Base-by-base conservation (phyloP, 2,329 filamentous ascomycete genomes). In the Colletotrichum tropicicola region DNA sequence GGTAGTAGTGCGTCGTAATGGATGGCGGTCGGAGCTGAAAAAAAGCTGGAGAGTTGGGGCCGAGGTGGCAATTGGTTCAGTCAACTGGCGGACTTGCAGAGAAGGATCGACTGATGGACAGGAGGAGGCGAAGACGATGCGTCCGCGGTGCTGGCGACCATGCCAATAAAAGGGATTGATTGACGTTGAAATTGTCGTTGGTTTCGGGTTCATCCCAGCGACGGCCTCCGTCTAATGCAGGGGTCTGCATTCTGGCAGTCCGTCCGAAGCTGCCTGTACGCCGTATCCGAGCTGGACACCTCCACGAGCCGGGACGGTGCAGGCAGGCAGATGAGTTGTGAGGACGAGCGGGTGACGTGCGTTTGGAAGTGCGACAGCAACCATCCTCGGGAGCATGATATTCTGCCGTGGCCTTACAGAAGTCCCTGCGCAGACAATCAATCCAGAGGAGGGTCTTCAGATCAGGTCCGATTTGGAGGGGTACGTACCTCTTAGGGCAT, bases 151-250 rank as follows among this genome's bases (percentile, higher is more conserved):
- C 27, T 19, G 30, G 6, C 25, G 23, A 32, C 15, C 35, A 44
- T 55, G 35, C 62, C 57, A 55, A 62, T 61, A 21, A 21, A 19
- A 45, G 28, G 39, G 19, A 39, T 39, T 37, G 51, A 62, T 56
- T 56, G 57, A 30, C 44, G 51, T 65, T 56, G 44, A 23, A 44
- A 30, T 62, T 56, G 57, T 28, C 44, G 28, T 55, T 44, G 27
- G 41, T 21, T 15, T 54, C 44, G 23, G 49, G 49, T 55, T 61
- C 57, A 61, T 65, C 57, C 61, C 57, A 56, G 49, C 49, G 44
- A 30, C 30, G 58, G 41, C 56, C 44, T 45, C 49, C 35, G 30
- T 51, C 57, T 62, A 65, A 65, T 61, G 62, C 62, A 65, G 58
- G 62, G 62, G 62, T 28, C 44, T 54, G 56, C 48, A 35, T 35